Evolutionary conservation across 2,329 filamentous ascomycete genomes (phyloP).

Genomic region (Paraphoma chrysanthemicola): DNA sequence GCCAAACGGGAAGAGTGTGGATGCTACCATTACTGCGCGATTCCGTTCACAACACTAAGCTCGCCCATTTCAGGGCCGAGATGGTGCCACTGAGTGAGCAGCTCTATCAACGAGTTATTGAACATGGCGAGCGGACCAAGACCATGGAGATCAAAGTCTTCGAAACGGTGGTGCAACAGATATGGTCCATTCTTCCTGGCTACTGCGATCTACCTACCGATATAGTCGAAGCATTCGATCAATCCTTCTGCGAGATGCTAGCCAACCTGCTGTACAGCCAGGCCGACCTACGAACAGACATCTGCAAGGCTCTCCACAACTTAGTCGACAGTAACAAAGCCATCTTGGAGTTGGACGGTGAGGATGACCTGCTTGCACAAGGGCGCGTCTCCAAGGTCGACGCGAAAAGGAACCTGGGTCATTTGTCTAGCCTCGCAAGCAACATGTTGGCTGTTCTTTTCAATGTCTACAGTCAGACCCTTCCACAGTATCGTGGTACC

Average conservation of each 20-base stretch:
- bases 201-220: conserved; percentile 95
- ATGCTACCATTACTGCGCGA: conserved; percentile 90
- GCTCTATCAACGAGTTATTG: conserved; percentile 87
- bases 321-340: conserved; percentile 91
- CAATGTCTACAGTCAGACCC: conserved; percentile 96
- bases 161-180: conserved; percentile 93
- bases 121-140: conserved; percentile 83
- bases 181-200: conserved; percentile 91
- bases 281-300: conserved; percentile 81
- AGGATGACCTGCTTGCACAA: conserved; percentile 77
- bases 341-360: conserved; percentile 72
- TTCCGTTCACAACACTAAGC: conserved; percentile 84
- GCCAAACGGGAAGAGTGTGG: conserved; percentile 89
- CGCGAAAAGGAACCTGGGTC: conserved; percentile 80
- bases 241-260: conserved; percentile 85
- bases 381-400: conserved; percentile 77
- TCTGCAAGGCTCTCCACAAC: conserved; percentile 85
- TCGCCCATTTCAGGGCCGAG: conserved; percentile 84
- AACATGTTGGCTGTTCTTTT: conserved; percentile 97
- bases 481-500: conserved; percentile 88
- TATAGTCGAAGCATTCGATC: conserved; percentile 73
- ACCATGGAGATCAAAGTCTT: conserved; percentile 98
- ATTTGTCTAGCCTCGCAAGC: conserved; percentile 78
- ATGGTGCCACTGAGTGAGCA: conserved; percentile 88
- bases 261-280: conserved; percentile 94